Base-by-base conservation (phyloP, 176 grass and related monocot species). In the Puya raimondii region DNA sequence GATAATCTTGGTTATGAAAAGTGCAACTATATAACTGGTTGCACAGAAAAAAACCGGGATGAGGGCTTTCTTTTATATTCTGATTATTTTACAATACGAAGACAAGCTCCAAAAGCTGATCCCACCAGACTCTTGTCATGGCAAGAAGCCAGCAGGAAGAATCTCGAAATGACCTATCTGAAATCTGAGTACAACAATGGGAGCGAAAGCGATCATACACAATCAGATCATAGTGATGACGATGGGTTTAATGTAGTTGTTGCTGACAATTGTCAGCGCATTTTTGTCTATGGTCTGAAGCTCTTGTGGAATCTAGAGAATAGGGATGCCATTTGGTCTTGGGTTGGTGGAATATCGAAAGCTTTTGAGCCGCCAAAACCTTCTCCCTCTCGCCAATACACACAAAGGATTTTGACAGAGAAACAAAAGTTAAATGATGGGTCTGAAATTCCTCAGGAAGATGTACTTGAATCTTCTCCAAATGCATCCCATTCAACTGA, bases 201-300 rank as follows among this genome's bases (percentile, higher is more conserved):
- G 12, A 81, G 80, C 56, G 81, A 90, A 73, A 87, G 81, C 79
- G 89, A 87, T 64, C 79, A 73, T 87, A 65, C 70, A 70, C 74
- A 81, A 68, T 96, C 85, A 68, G 92, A 90, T 80, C 67, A 73
- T 64, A 90, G 86, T 79, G 93, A 96, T 72, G 93, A 96, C 2
- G 93, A 96, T 69, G 93, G 93, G 81, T 96, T 87, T 64, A 92
- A 87, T 85, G 81, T 96, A 50, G 74, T 96, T 50, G 84, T 96
- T 74, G 93, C 89, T 81, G 93, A 96, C 72, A 96, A 84, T 80
- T 96, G 93, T 69, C 93, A 96, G 67, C 84, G 93, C 76, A 76
- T 96, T 73, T 96, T 83, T 85, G 84, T 96, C 50, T 81, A 96
- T 85, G 93, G 88, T 83, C 81, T 96, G 76, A 96, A 89, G 75